Percentiles rank a stretch among this genome's conserved stretches.
Evolutionary conservation across 768 basidiomycete species (phyloP).

Genomic region (Tephrocybe sp.): DNA sequence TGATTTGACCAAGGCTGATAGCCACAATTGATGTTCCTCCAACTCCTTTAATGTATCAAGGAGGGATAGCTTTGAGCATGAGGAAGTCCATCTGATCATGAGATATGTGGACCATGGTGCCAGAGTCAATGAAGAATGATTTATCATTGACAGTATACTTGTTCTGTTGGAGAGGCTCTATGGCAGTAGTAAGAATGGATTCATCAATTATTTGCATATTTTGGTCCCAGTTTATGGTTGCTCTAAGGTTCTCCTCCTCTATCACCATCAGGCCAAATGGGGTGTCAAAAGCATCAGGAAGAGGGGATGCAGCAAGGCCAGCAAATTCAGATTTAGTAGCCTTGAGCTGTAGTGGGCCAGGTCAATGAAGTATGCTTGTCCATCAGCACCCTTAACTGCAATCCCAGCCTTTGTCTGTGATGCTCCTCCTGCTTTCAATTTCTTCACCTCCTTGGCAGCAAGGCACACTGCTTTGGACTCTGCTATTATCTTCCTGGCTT

Average conservation of each 20-base stretch:
- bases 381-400: background rate
- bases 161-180: too few species aligned
- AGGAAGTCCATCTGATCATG: background rate
- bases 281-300: background rate
- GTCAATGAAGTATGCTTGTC: conserved; percentile 3
- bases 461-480: conserved; percentile 18
- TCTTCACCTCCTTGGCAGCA: background rate
- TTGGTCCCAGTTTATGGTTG: background rate
- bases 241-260: background rate
- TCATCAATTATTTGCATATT: too few species aligned
- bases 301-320: background rate
- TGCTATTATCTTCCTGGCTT: conserved; percentile 27
- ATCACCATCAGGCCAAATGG: background rate
- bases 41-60: background rate
- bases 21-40: background rate
- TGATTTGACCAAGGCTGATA: background rate
- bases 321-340: background rate
- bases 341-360: background rate
- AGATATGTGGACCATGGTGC: background rate
- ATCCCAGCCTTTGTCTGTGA: background rate
- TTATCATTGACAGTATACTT: background rate
- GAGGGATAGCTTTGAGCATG: background rate
- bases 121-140: background rate
- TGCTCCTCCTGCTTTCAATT: background rate
- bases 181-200: background rate